Evolutionary conservation across 1,139 yeast species (phyloP), one percentile per base, ranked within the genome.

Genomic region (Kodamaea ohmeri): DNA sequence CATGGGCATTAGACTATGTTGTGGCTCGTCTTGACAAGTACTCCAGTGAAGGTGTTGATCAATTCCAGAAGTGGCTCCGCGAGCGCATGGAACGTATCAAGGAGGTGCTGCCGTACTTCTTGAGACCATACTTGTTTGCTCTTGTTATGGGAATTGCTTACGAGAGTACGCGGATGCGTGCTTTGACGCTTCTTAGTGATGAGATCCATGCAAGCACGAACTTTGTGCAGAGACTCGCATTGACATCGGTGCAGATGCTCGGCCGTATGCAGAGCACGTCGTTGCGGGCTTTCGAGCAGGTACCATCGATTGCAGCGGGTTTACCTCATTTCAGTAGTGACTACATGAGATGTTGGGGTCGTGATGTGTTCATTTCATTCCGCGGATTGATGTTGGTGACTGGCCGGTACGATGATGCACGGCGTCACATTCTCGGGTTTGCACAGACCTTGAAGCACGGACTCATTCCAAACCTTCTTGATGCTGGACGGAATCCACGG

Each of bases 341-440:
- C 49, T 89, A 86, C 59, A 89, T 90, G 96, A 75, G 98, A 61
- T 88, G 97, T 58, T 92, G 98, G 98, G 98, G 98, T 21, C 76
- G 98, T 56, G 98, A 92, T 63, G 95, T 89, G 2, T 92, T 92
- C 56, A 83, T 92, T 40, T 76, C 96, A 0, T 71, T 85, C 40
- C 71, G 96, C 47, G 98, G 98, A 0, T 68, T 90, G 35, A 64
- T 89, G 44, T 63, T 90, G 28, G 82, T 84, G 1, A 76, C 96
- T 0, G 94, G 84, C 12, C 71, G 97, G 41, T 78, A 58, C 52
- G 86, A 83, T 3, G 92, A 83, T 41, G 97, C 97, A 1, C 81
- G 73, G 51, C 61, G 65, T 34, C 97, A 92, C 55, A 87, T 92
- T 44, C 63, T 90, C 38, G 87, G 84, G 4, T 92, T 89, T 70